phyloP scores from a whole-genome alignment of 2,329 filamentous ascomycete species.

The Cladosporium phlei region DNA sequence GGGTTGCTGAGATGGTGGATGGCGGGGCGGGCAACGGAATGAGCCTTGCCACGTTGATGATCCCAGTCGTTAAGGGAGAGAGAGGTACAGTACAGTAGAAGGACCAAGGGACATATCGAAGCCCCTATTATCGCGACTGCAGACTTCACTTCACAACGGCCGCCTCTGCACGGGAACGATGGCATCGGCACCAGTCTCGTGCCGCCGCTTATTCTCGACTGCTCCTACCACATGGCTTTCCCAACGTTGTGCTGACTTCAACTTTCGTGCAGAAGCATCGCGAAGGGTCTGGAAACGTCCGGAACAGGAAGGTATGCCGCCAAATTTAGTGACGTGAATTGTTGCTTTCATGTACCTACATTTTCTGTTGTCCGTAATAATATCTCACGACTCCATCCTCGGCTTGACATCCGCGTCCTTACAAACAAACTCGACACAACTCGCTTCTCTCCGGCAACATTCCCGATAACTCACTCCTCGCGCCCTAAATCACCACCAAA shows the following conservation, averaged over 20 bases:
- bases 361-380: slow-evolving; percentile 3
- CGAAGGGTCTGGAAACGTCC: slow-evolving; percentile 9
- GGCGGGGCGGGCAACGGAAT: not conserved
- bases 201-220: not conserved
- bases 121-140: slow-evolving; percentile 3
- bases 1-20: slow-evolving; percentile 10
- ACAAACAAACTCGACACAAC: not conserved
- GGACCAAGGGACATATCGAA: no score
- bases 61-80: slow-evolving; percentile 1
- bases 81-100: no score
- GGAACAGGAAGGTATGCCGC: not conserved
- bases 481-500: not conserved
- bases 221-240: not conserved
- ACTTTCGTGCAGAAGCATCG: slow-evolving; percentile 1
- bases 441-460: not conserved
- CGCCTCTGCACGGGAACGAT: not conserved
- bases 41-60: not conserved
- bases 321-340: slow-evolving; percentile 12
- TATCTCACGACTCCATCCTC: not conserved
- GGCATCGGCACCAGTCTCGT: not conserved
- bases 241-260: no score
- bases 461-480: not conserved
- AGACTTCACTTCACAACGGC: not conserved
- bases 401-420: no score
- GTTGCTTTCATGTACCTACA: not conserved